These are phyloP conservation scores for Eucalyptus dawsonii DNA, from an alignment of 345 rosid species.

Conservation along the genomic window DNA sequence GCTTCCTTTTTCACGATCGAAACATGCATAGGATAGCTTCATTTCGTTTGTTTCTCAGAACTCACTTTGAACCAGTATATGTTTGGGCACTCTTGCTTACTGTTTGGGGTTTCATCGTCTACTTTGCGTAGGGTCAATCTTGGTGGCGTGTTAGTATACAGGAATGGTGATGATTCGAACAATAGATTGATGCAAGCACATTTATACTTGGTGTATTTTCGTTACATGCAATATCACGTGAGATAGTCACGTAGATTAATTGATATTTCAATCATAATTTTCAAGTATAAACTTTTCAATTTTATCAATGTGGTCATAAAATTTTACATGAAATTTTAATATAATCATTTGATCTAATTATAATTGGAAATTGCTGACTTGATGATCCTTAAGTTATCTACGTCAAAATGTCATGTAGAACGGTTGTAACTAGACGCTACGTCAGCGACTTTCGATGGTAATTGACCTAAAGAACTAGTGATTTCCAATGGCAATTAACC, in stretches of 20 bases:
- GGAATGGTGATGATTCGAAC: neutral
- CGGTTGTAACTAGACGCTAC: accelerated
- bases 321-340: accelerated
- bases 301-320: accelerated
- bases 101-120: neutral
- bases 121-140: neutral
- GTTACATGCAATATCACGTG: neutral
- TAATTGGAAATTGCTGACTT: accelerated
- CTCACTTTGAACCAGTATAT: neutral
- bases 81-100: neutral
- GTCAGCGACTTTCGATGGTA: accelerated
- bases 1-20: neutral
- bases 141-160: neutral
- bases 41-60: neutral
- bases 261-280: neutral
- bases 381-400: neutral
- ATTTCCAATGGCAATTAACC: accelerated
- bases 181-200: neutral
- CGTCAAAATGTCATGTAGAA: accelerated
- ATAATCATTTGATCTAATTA: too few relatives aligned
- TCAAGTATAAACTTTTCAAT: too few relatives aligned
- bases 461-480: neutral
- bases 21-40: neutral
- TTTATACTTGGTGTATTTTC: neutral
- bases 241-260: neutral